Percentiles rank a stretch among this genome's conserved stretches.
These are phyloP conservation scores for Cryptosporidium meleagridis DNA, from an alignment of 169 alveolate genomes.

Conservation along the genomic window DNA sequence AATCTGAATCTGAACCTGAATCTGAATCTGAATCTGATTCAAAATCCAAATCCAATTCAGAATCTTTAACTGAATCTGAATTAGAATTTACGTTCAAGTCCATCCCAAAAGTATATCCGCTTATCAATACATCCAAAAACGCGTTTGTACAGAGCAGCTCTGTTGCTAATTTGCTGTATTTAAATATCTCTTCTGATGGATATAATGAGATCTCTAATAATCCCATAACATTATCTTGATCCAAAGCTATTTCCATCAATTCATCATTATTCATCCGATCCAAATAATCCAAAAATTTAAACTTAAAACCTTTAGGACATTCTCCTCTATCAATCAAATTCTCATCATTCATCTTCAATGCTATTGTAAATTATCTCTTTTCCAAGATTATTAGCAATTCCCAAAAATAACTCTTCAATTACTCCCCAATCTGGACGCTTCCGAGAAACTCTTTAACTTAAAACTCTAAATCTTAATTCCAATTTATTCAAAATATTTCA, in stretches of 20 bases:
- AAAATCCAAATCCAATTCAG: background rate
- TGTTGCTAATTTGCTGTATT: slow-evolving; percentile 20
- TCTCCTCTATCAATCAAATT: background rate
- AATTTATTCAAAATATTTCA: background rate
- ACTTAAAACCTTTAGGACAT: background rate
- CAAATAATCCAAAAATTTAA: background rate
- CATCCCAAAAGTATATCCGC: background rate
- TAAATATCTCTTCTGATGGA: slow-evolving; percentile 15
- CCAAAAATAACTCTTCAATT: background rate
- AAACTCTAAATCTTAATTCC: background rate
- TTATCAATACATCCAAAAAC: slow-evolving; percentile 7
- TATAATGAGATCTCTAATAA: slow-evolving; percentile 54
- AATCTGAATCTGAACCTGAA: background rate
- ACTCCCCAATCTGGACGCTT: background rate
- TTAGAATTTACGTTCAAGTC: background rate
- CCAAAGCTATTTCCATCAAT: background rate
- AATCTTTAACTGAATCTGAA: background rate
- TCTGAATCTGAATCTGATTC: background rate
- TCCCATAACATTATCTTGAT: background rate
- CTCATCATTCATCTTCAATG: background rate
- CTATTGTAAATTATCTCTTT: background rate
- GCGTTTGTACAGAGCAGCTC: slow-evolving; percentile 35
- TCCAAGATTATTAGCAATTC: no score
- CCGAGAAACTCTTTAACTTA: background rate
- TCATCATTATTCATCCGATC: slow-evolving; percentile 8